Evolutionary conservation across 2,329 filamentous ascomycete genomes (phyloP).

Genomic region (Stagonosporopsis chrysanthemi): DNA sequence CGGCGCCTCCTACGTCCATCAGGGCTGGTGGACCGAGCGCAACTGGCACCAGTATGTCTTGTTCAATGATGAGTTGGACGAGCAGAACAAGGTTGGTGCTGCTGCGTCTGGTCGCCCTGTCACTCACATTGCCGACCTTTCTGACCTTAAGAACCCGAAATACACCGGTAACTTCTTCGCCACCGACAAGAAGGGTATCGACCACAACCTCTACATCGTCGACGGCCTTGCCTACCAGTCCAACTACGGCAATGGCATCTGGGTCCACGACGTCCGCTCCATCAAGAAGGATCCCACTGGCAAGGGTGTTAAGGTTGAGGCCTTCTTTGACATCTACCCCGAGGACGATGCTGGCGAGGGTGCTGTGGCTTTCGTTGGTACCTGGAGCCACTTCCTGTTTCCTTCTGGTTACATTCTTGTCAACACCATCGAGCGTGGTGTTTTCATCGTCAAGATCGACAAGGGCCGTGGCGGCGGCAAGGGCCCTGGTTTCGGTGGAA

Average conservation of each 20-base stretch:
- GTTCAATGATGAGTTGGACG: conserved; percentile 46
- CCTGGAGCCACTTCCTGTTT: conserved; percentile 52
- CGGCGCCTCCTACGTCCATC: conserved; percentile 64
- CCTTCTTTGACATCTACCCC: conserved; percentile 53
- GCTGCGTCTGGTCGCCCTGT: conserved; percentile 43
- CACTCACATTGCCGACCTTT: conserved; percentile 47
- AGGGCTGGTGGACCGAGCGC: conserved; percentile 61
- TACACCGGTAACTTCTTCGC: conserved; percentile 54
- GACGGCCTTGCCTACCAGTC: conserved; percentile 52
- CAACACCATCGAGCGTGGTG: conserved; percentile 50
- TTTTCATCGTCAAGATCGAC: conserved; percentile 46
- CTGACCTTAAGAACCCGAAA: conserved; percentile 44
- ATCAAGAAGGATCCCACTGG: conserved; percentile 51
- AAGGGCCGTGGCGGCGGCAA: conserved; percentile 31
- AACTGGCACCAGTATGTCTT: conserved; percentile 46
- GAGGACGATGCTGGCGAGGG: conserved; percentile 51
- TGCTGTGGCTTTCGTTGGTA: conserved; percentile 51
- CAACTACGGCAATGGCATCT: conserved; percentile 52
- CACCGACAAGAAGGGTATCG: conserved; percentile 47
- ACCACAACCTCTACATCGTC: conserved; percentile 57
- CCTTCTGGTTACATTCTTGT: conserved; percentile 47
- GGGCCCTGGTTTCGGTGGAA: conserved; percentile 31
- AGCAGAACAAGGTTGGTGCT: conserved; percentile 37
- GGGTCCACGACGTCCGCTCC: conserved; percentile 50
- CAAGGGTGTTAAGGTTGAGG: conserved; percentile 49